Conservation (phyloP, 331 rosid species). For the Spiraea crenata region DNA sequence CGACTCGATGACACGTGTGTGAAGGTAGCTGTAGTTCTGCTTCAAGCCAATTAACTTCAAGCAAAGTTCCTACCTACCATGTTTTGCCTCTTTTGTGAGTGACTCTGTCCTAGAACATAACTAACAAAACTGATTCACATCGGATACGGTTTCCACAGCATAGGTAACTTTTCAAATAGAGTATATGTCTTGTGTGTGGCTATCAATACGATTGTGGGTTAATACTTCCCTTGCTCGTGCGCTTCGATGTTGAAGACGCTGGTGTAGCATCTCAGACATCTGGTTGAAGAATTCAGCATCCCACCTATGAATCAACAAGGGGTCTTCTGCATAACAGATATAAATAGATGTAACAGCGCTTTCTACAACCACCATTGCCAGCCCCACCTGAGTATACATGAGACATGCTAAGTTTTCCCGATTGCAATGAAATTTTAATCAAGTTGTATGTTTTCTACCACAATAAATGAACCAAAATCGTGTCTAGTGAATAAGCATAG, state of each 20-base stretch:
- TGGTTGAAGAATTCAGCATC: constrained; percentile 88
- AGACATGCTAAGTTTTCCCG: not conserved
- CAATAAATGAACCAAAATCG: not conserved
- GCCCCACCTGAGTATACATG: constrained; percentile 64
- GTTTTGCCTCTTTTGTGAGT: not conserved
- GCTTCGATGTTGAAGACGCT: constrained; percentile 86
- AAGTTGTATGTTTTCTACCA: not conserved
- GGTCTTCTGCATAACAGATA: constrained; percentile 94
- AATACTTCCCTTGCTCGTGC: constrained; percentile 68
- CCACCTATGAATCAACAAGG: constrained; percentile 82
- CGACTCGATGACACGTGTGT: not conserved
- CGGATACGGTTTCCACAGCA: constrained; percentile 12
- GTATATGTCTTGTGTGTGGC: constrained; percentile 36
- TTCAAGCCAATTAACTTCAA: not conserved
- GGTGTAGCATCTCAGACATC: constrained; percentile 89
- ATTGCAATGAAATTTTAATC: constrained; percentile 1
- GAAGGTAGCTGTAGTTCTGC: not conserved
- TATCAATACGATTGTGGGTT: constrained; percentile 45
- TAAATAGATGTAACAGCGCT: constrained; percentile 95
- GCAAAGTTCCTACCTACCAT: not conserved
- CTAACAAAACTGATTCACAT: not conserved
- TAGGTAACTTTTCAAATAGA: constrained; percentile 28
- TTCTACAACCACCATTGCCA: constrained; percentile 96
- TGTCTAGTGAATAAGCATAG: not conserved
- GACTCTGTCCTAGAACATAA: not conserved